Conservation (phyloP, 208 protist species). For the Crithidia sp. region DNA sequence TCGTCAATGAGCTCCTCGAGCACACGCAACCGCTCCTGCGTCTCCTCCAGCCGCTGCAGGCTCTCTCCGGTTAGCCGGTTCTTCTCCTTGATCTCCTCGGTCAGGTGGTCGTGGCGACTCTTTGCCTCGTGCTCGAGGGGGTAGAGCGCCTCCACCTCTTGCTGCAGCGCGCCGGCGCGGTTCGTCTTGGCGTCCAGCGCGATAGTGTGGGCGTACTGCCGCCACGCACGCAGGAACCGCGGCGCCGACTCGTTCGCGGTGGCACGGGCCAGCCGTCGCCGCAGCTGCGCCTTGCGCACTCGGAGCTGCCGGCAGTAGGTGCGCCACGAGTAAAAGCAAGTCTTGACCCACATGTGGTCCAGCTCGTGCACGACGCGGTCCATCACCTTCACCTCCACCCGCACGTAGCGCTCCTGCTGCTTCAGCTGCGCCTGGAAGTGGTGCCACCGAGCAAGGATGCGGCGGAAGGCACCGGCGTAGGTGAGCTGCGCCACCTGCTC, state of each 20-base stretch:
- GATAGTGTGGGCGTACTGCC: constrained; percentile 75
- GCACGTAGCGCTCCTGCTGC: constrained; percentile 42
- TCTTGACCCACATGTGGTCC: constrained; percentile 80
- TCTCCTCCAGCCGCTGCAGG: constrained; percentile 50
- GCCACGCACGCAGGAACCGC: constrained; percentile 65
- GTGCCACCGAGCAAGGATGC: constrained; percentile 56
- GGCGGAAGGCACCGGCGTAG: constrained; percentile 81
- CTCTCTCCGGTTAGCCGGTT: constrained; percentile 54
- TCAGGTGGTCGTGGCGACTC: constrained; percentile 63
- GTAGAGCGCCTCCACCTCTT: constrained; percentile 76
- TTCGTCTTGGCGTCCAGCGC: constrained; percentile 67
- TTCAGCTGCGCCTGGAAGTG: constrained; percentile 41
- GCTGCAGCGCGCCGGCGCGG: constrained; percentile 46
- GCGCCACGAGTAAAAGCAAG: constrained; percentile 86
- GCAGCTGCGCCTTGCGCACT: constrained; percentile 66
- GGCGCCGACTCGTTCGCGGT: constrained; percentile 53
- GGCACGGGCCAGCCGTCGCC: constrained; percentile 52
- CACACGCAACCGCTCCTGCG: constrained; percentile 39
- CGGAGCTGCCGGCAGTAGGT: constrained; percentile 61
- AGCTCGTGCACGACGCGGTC: constrained; percentile 70
- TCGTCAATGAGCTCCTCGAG: constrained; percentile 64
- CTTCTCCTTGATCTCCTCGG: constrained; percentile 78
- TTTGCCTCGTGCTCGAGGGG: constrained; percentile 64
- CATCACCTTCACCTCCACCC: constrained; percentile 71
- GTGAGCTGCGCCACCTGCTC: constrained; percentile 30